These are phyloP conservation scores for Acanthochlamys bracteata DNA, from an alignment of 106 monocot genomes.

Conservation along the genomic window DNA sequence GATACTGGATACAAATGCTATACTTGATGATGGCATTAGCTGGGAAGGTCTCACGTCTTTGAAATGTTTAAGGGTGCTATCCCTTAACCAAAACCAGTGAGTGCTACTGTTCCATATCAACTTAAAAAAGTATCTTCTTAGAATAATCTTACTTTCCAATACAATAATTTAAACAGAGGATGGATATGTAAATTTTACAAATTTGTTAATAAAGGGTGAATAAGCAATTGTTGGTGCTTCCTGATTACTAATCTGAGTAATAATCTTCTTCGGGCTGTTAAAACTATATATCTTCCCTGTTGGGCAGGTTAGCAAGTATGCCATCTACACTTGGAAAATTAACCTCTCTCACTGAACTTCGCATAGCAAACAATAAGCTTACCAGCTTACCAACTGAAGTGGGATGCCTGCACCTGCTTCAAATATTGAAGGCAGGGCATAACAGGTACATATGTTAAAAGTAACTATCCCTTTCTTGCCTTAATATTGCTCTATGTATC, in stretches of 20 bases:
- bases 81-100: slow-evolving; percentile 74
- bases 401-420: slow-evolving; percentile 54
- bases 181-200: no score
- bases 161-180: no score
- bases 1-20: slow-evolving; percentile 66
- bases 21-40: slow-evolving; percentile 51
- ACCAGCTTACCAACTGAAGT: slow-evolving; percentile 64
- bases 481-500: no score
- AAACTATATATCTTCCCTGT: background rate
- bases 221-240: no score
- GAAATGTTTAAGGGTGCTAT: slow-evolving; percentile 51
- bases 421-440: slow-evolving; percentile 54
- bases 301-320: slow-evolving; percentile 54
- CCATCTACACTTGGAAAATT: slow-evolving; percentile 53
- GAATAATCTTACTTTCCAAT: no score
- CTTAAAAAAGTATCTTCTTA: no score
- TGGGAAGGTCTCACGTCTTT: slow-evolving; percentile 78
- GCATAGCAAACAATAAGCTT: slow-evolving; percentile 73
- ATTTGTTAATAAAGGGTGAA: no score
- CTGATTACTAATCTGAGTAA: no score
- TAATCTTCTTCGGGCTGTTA: no score
- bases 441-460: no score
- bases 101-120: slow-evolving; percentile 5
- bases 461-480: no score
- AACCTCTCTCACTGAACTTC: slow-evolving; percentile 56